These are phyloP conservation scores for Vigna reflexopilosa DNA, from an alignment of 306 rosid genomes.

Conservation along the genomic window DNA sequence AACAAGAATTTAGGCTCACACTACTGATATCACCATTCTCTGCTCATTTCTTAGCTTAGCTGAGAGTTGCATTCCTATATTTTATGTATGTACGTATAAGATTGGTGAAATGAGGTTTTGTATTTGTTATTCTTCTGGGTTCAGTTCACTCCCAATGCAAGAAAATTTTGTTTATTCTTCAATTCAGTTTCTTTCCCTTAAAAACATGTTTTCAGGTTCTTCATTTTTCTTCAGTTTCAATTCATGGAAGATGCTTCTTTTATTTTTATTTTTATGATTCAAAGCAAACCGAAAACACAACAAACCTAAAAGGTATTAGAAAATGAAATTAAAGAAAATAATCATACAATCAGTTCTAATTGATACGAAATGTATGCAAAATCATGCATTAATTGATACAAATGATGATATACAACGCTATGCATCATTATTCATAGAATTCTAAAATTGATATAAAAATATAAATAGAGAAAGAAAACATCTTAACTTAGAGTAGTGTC, in stretches of 20 bases:
- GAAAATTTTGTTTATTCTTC: slow-evolving; percentile 37
- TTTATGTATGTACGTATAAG: slow-evolving; percentile 2
- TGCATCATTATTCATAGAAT: no score
- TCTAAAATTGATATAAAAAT: no score
- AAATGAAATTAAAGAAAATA: no score
- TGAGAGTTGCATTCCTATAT: neutral
- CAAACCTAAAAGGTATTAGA: neutral
- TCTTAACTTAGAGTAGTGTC: neutral
- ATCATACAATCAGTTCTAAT: neutral
- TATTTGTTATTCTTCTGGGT: slow-evolving; percentile 26
- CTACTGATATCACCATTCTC: slow-evolving; percentile 6
- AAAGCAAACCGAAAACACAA: neutral
- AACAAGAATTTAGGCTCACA: neutral
- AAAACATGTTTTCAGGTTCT: neutral
- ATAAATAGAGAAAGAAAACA: no score
- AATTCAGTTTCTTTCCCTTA: neutral
- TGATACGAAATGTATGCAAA: no score
- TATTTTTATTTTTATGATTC: neutral
- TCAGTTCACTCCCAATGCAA: slow-evolving; percentile 35
- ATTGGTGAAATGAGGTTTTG: slow-evolving; percentile 22
- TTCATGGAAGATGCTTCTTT: no score
- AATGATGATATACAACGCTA: no score
- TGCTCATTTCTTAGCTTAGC: neutral
- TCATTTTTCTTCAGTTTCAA: no score
- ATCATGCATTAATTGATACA: no score